These are phyloP conservation scores for Bifiguratus adelaidae DNA, from an alignment of 192 early-diverging fungal genomes.

Conservation along the genomic window DNA sequence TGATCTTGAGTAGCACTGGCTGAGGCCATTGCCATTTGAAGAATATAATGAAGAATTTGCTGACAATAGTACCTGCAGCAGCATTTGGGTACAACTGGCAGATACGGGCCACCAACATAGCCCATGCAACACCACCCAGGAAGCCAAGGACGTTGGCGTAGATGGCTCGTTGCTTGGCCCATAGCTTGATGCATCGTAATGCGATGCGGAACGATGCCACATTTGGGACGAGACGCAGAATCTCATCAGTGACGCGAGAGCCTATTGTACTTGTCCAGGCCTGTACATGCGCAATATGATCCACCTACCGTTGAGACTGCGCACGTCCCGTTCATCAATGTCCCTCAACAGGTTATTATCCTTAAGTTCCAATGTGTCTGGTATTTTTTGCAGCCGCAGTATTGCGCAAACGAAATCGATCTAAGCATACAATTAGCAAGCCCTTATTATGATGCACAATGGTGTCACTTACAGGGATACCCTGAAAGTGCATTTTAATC, in stretches of 20 bases:
- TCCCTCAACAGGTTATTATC: conserved; percentile 80
- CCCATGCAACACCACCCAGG: conserved; percentile 98
- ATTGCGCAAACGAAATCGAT: conserved; percentile 93
- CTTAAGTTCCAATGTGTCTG: conserved; percentile 74
- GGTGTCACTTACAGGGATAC: conserved; percentile 57
- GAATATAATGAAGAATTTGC: conserved; percentile 83
- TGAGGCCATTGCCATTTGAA: conserved; percentile 90
- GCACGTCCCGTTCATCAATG: conserved; percentile 79
- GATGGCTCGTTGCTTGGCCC: conserved; percentile 88
- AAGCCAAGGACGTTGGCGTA: conserved; percentile 98
- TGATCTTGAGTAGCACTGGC: conserved; percentile 78
- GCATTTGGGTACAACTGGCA: conserved; percentile 97
- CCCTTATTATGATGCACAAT: background rate
- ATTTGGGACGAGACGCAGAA: conserved; percentile 87
- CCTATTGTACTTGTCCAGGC: conserved; percentile 17
- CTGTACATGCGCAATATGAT: background rate
- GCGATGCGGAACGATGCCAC: conserved; percentile 83
- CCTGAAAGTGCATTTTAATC: conserved; percentile 88
- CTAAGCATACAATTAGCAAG: conserved; percentile 14
- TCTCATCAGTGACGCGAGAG: conserved; percentile 95
- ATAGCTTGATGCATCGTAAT: conserved; percentile 88
- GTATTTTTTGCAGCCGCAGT: conserved; percentile 61
- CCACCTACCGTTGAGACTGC: conserved; percentile 75
- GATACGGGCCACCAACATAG: conserved; percentile 89
- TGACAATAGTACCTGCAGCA: conserved; percentile 74